Conservation (phyloP, 768 basidiomycete species). For the Thelephora ganbajun region DNA sequence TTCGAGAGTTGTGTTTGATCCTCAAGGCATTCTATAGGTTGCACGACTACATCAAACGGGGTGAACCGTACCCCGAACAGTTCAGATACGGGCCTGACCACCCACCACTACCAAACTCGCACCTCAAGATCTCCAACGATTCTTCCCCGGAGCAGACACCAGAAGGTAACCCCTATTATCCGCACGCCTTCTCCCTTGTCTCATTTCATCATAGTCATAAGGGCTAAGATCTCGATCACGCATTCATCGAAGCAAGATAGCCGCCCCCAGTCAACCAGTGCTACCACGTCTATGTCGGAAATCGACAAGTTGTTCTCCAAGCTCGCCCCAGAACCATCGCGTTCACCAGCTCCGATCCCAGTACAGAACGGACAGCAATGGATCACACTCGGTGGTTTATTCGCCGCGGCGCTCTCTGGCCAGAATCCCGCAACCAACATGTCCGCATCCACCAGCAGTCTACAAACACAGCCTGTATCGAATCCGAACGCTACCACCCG, state of each 20-base stretch:
- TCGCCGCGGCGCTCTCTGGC: constrained; percentile 16
- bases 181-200: not conserved
- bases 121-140: constrained; percentile 8
- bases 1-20: not conserved
- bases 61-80: constrained; percentile 57
- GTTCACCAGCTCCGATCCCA: constrained; percentile 11
- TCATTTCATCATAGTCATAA: not conserved
- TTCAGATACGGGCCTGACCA: constrained; percentile 55
- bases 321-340: constrained; percentile 18
- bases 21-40: constrained; percentile 24
- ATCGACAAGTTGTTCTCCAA: constrained; percentile 32
- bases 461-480: too few relatives aligned
- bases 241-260: constrained; percentile 1
- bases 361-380: constrained; percentile 12
- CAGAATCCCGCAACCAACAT: constrained; percentile 12
- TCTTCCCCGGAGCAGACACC: constrained; percentile 18
- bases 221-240: not conserved
- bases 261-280: constrained; percentile 7
- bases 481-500: too few relatives aligned
- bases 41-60: constrained; percentile 52
- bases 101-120: constrained; percentile 44
- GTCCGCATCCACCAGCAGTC: constrained; percentile 14
- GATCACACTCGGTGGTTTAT: constrained; percentile 33
- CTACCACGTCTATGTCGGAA: constrained; percentile 16
- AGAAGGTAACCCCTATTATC: constrained; percentile 8